Base-by-base conservation (phyloP, 2,329 filamentous ascomycete genomes). In the Claviceps sp. region DNA sequence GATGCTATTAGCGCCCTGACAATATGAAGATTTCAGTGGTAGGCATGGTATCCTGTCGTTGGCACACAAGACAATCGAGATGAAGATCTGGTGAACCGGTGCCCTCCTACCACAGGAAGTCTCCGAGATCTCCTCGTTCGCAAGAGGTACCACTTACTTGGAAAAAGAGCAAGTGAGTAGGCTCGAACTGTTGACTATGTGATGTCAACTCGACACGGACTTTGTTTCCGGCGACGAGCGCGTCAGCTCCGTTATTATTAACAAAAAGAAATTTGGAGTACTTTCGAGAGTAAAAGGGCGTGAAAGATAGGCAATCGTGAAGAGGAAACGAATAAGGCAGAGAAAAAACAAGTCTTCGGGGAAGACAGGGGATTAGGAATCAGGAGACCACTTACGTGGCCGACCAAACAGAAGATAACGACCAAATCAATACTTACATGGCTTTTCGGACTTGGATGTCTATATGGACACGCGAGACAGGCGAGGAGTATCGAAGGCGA, bases 401-500 rank as follows among this genome's bases (percentile, higher is more conserved):
- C 7, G 26, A 7, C 3, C 1, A 30, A 16, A 14, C 10, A 49
- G 16, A 45, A 13, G 7, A 26, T 3, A 34, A 30, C 5, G 34
- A 26, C 4, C 5, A 10, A 19, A 19, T 54, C n/a, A 38, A 40
- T 5, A 53, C 65, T 60, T 53, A 65, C 62, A 62, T 61, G 58
- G 58, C 57, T 57, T 53, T 57, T 61, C 55, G 57, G 48, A 40
- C 41, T 46, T 41, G 40, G 52, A 54, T 55, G 59, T 62, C 56
- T 64, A 59, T 55, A 58, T 63, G 61, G 61, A 57, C 57, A 58
- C 52, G 56, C 55, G 59, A 57, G 59, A 60, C 61, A 61, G 61
- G 51, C 59, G 59, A 57, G 53, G 56, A 61, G 61, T 62, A 62
- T 62, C 59, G 58, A 65, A 59, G 66, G 63, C 62, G 68, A 68